Base-by-base conservation (phyloP, 108 stramenopile genomes). In the Cyclotella kingstonii region DNA sequence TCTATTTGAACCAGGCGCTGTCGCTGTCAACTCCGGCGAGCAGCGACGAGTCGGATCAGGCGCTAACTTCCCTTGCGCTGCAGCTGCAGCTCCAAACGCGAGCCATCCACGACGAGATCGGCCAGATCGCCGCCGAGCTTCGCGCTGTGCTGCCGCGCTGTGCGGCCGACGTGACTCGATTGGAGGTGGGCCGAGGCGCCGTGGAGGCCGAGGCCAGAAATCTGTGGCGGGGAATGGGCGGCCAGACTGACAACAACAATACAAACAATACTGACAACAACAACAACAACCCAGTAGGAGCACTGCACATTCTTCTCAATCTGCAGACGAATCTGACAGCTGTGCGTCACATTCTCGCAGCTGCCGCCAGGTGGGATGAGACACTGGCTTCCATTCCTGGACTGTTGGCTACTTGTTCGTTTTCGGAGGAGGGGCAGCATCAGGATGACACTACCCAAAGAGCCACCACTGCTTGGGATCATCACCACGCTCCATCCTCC, bases 61-160 rank as follows among this genome's bases (percentile, higher is more conserved):
- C 9, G 14, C 45, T 43, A 22, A 28, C 34, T 35, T n/a, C 63
- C 54, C 52, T 89, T 25, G 90, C 90, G 27, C 76, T 92, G 31
- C 87, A 87, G 57, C 69, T 92, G 18, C 90, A 92, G 41, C 56
- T 92, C 28, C 79, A 75, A 29, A 91, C 90, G 1, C 90, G 87
- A 68, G 70, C 78, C 6, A 87, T 87, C 40, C 90, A 91, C 50
- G 90, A 91, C 58, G 90, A 91, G 28, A 91, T 91, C 52, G 87
- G 85, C 22, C 52, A 84, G 8, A 91, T 91, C 45, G 90, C 87
- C 23, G 87, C 87, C 4, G 90, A 91, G 59, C 64, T 91, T 7
- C 83, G 78, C 34, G 90, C 90, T n/a, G 85, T 89, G 46, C 39
- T 91, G 15, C 90, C 90, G 0, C 85, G 90, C 10, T 88, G 87